Base-by-base conservation (phyloP, 805 yeast genomes). In the Cyberlindnera lachancei region DNA sequence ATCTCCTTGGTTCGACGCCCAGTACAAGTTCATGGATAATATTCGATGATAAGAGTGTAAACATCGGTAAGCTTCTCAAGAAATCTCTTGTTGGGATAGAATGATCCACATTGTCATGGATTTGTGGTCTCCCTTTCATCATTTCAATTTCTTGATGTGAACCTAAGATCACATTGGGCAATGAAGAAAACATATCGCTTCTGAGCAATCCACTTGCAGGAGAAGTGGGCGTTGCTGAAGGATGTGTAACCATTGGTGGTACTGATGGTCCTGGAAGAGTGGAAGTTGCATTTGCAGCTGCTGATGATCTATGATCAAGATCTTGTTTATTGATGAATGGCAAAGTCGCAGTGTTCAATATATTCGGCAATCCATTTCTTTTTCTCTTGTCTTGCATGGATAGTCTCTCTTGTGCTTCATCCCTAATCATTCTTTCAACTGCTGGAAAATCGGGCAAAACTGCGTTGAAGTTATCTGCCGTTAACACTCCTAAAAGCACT, bases 371-470 rank as follows among this genome's bases (percentile, higher is more conserved):
- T 11, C 67, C 68, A 31, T 64, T 60, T 35, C 66, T 57, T 40
- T 66, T 68, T 46, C 74, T 64, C 52, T 79, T 75, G 31, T 77
- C 84, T 44, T 71, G 78, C 75, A 78, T 72, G 5, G 81, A 79
- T 37, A 81, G 56, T 31, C 90, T 61, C 50, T 80, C 87, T 47
- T 81, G 87, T 4, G 86, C 88, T 48, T 81, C 90, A 51, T 81
- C 85, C 40, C 88, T 60, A 26, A 81, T 79, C 29, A 75, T 63
- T 37, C 83, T 59, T 50, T 80, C 88, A 24, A 81, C 71, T 3
- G 58, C 52, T 0, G 90, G 88, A 50, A 72, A 79, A 35, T 66
- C 69, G 2, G 76, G 72, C 16, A 81, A 58, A 1, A 81, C 80
- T 9, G 63, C 56, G 38, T 70, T 68, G 30, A 81, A 63, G 9